These are phyloP conservation scores for Neoarthrinium moseri DNA, from an alignment of 2,329 filamentous ascomycete species.

Conservation along the genomic window DNA sequence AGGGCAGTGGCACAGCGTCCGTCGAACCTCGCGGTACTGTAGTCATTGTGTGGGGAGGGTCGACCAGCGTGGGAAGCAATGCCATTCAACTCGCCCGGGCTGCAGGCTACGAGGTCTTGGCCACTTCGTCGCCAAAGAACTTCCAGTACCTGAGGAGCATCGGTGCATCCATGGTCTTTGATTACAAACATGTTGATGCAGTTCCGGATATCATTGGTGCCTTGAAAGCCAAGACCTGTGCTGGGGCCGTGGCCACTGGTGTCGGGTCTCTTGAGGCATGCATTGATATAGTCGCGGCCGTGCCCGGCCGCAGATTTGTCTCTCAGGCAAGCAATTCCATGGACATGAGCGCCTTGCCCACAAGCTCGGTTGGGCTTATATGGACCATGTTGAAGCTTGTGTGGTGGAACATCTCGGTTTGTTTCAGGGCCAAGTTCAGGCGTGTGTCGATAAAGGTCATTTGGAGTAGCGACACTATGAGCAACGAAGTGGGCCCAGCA, in stretches of 20 bases:
- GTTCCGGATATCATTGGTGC: slow-evolving; percentile 25
- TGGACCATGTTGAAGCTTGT: neutral
- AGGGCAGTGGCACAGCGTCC: no score
- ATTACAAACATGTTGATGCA: slow-evolving; percentile 33
- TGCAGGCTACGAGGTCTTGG: slow-evolving; percentile 41
- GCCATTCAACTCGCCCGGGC: slow-evolving; percentile 44
- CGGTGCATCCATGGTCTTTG: slow-evolving; percentile 39
- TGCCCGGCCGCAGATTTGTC: neutral
- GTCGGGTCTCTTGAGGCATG: neutral
- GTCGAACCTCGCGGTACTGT: slow-evolving; percentile 21
- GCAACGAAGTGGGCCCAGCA: neutral
- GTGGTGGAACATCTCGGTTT: neutral
- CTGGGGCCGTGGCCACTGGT: slow-evolving; percentile 11
- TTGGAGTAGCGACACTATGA: neutral
- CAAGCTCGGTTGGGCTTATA: neutral
- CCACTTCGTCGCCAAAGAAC: slow-evolving; percentile 38
- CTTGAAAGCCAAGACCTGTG: slow-evolving; percentile 16
- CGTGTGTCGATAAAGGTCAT: neutral
- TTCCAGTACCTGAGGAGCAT: slow-evolving; percentile 35
- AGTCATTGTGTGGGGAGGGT: slow-evolving; percentile 46
- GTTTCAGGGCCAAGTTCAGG: neutral
- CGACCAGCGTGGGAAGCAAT: slow-evolving; percentile 42
- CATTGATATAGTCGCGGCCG: slow-evolving; percentile 9
- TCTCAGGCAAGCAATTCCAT: slow-evolving; percentile 2
- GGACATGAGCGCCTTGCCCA: neutral